Conservation (phyloP, 305 asterid species). For the Salvia sclarea region DNA sequence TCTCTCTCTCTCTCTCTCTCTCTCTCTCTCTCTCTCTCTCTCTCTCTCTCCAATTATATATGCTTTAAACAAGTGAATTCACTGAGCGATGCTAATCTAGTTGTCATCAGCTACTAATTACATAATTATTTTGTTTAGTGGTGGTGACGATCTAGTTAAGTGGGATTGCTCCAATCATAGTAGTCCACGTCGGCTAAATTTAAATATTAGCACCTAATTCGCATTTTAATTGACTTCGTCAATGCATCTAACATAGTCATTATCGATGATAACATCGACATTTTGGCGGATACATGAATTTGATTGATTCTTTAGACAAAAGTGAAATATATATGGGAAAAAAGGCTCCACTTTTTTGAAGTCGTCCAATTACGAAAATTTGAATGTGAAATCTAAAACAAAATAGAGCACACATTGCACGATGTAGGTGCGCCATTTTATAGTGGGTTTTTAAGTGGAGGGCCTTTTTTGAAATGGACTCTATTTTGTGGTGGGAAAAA, state of each 20-base stretch:
- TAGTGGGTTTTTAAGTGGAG: conserved; percentile 25
- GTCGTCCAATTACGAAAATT: not conserved
- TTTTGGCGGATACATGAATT: not conserved
- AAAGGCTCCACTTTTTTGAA: not conserved
- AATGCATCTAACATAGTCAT: not conserved
- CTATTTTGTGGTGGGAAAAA: not conserved
- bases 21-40: too few species aligned
- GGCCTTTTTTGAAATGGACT: not conserved
- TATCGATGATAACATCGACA: too few species aligned
- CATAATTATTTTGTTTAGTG: not conserved
- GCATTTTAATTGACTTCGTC: not conserved
- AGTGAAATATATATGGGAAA: not conserved
- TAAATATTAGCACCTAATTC: not conserved
- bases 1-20: too few species aligned
- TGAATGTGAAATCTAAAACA: not conserved
- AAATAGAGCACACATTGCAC: not conserved
- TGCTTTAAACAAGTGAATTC: too few species aligned
- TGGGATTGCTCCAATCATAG: conserved; percentile 22
- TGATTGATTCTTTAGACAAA: not conserved
- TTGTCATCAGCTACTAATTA: conserved; percentile 5
- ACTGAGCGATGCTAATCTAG: not conserved
- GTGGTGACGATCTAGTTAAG: not conserved
- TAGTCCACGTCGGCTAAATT: conserved; percentile 9
- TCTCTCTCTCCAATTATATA: too few species aligned
- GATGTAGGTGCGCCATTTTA: not conserved